These are phyloP conservation scores for Pseudogymnoascus sp. DNA, from an alignment of 2,329 filamentous ascomycete species.

Conservation along the genomic window DNA sequence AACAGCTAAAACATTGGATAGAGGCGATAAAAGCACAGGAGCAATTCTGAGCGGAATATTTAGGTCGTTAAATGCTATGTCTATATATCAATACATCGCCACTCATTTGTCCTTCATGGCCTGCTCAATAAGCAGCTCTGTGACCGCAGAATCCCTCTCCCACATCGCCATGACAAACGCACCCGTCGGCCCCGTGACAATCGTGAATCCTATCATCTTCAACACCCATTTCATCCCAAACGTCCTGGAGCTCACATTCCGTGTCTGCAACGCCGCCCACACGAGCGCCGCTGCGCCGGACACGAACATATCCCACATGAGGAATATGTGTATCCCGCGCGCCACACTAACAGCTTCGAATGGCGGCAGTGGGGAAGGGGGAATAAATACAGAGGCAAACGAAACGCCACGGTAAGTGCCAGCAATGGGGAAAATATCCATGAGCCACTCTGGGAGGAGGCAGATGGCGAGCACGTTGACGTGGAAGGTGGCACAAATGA, in stretches of 20 bases:
- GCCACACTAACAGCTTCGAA: neutral
- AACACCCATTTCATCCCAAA: neutral
- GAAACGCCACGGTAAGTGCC: neutral
- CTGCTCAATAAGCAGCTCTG: neutral
- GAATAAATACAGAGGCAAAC: neutral
- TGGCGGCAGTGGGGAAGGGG: neutral
- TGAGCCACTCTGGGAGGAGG: neutral
- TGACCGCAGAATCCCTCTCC: constrained; percentile 1
- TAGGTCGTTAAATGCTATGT: neutral
- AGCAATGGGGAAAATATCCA: neutral
- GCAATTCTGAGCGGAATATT: neutral
- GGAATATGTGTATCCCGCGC: neutral
- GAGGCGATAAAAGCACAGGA: neutral
- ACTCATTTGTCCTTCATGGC: constrained; percentile 5
- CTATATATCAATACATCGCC: neutral
- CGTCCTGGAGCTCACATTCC: constrained; percentile 1
- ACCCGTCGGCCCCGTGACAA: neutral
- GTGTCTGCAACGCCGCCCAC: neutral
- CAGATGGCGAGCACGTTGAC: neutral
- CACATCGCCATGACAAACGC: constrained; percentile 7
- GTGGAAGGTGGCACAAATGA: neutral
- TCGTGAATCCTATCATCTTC: neutral
- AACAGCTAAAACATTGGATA: neutral
- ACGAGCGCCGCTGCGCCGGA: neutral
- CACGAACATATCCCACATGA: neutral